Percentiles rank a stretch among this genome's conserved stretches.
phyloP scores from a whole-genome alignment of 805 yeast species.

The Candida patagonica region DNA sequence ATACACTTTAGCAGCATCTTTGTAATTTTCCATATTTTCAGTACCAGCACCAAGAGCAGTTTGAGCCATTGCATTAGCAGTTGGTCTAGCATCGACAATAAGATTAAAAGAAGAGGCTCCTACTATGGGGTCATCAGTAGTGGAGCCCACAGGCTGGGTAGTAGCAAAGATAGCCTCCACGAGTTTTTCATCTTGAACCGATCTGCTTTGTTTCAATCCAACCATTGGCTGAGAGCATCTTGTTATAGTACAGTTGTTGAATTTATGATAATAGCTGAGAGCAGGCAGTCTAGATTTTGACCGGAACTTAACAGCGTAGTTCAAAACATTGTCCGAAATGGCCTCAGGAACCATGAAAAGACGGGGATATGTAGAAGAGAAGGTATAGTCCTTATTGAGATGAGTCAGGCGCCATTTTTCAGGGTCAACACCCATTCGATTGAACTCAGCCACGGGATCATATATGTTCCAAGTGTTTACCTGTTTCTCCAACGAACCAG shows the following conservation, averaged over 20 bases:
- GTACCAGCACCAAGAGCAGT: constrained; percentile 98
- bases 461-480: constrained; percentile 69
- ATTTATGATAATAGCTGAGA: constrained; percentile 61
- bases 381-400: constrained; percentile 50
- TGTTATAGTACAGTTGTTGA: constrained; percentile 61
- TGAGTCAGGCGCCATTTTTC: constrained; percentile 62
- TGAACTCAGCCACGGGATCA: constrained; percentile 53
- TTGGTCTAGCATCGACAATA: constrained; percentile 85
- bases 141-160: constrained; percentile 29
- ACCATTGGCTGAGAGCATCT: constrained; percentile 91
- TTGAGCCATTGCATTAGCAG: constrained; percentile 93
- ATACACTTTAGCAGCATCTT: constrained; percentile 59
- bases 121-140: constrained; percentile 18
- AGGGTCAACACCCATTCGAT: constrained; percentile 50
- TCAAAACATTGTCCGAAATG: constrained; percentile 72
- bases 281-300: constrained; percentile 82
- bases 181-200: constrained; percentile 84
- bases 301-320: constrained; percentile 76
- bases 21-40: constrained; percentile 82
- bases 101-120: constrained; percentile 43
- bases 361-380: constrained; percentile 71
- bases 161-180: constrained; percentile 63
- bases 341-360: constrained; percentile 59
- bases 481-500: constrained; percentile 58
- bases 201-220: constrained; percentile 78